These are phyloP conservation scores for Bryopsis sp. DNA, from an alignment of 139 green algal genomes.

Conservation along the genomic window DNA sequence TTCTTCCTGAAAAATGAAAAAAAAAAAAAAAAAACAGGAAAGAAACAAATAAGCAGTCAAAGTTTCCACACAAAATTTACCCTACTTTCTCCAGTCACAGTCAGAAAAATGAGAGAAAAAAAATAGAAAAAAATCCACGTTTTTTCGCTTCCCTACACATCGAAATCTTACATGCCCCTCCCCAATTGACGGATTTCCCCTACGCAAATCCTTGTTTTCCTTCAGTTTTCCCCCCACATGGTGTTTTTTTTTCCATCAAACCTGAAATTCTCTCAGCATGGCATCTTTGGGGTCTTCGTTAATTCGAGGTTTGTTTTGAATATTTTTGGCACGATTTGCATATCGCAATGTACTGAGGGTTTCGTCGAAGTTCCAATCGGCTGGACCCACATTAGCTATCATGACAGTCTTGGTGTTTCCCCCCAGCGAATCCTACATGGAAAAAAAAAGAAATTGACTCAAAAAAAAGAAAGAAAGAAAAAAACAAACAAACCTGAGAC, in stretches of 20 bases:
- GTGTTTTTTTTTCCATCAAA: no score
- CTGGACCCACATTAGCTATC: conserved; percentile 69
- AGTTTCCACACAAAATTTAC: neutral
- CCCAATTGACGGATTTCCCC: no score
- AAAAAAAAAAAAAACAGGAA: neutral
- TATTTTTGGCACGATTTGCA: conserved; percentile 78
- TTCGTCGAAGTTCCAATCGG: conserved; percentile 79
- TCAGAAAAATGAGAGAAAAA: neutral
- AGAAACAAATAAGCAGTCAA: conserved; percentile 16
- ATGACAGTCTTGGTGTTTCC: conserved; percentile 83
- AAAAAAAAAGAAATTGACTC: conserved; percentile 23
- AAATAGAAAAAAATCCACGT: neutral
- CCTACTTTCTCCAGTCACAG: no score
- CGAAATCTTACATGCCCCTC: no score
- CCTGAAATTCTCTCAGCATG: conserved; percentile 73
- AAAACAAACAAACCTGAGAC: no score
- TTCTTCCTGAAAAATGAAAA: conserved; percentile 51
- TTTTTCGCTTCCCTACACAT: no score
- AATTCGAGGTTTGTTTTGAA: conserved; percentile 76
- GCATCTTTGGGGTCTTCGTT: conserved; percentile 85
- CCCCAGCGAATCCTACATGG: conserved; percentile 68
- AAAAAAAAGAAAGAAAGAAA: no score
- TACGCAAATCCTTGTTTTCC: no score
- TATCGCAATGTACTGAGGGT: conserved; percentile 69
- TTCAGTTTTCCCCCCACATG: no score